Conservation (phyloP, 495 filamentous ascomycete species). For the Neurospora sp. region DNA sequence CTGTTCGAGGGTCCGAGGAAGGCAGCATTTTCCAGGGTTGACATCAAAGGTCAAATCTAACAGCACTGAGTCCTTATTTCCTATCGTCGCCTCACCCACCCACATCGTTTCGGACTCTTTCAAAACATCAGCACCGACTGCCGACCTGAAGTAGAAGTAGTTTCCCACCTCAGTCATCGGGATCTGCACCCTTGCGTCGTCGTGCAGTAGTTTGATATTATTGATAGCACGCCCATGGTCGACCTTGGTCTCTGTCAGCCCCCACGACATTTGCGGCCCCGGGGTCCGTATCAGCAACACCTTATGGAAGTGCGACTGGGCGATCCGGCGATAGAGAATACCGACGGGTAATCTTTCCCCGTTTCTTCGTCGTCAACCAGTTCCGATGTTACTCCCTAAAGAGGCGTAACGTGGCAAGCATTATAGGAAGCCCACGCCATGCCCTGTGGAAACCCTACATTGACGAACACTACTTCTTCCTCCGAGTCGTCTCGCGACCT, state of each 20-base stretch:
- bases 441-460: background rate
- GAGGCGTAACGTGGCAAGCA: background rate
- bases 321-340: background rate
- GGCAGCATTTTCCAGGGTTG: constrained; percentile 71
- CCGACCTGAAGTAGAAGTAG: background rate
- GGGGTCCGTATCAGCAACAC: background rate
- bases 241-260: background rate
- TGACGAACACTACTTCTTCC: background rate
- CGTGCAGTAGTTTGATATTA: background rate
- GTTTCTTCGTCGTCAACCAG: background rate
- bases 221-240: background rate
- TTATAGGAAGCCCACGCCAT: background rate
- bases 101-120: background rate
- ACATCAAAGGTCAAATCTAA: constrained; percentile 97
- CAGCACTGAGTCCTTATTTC: background rate
- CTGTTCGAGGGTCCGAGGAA: constrained; percentile 64
- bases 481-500: background rate
- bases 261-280: background rate
- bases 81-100: background rate
- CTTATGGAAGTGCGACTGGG: background rate
- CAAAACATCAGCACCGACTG: background rate
- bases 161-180: background rate
- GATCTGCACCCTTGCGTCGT: background rate
- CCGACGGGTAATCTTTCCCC: background rate
- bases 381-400: background rate